Percentiles rank a stretch among this genome's conserved stretches.
phyloP scores from a whole-genome alignment of 2,329 filamentous ascomycete species.

The Sclerotinia minor region DNA sequence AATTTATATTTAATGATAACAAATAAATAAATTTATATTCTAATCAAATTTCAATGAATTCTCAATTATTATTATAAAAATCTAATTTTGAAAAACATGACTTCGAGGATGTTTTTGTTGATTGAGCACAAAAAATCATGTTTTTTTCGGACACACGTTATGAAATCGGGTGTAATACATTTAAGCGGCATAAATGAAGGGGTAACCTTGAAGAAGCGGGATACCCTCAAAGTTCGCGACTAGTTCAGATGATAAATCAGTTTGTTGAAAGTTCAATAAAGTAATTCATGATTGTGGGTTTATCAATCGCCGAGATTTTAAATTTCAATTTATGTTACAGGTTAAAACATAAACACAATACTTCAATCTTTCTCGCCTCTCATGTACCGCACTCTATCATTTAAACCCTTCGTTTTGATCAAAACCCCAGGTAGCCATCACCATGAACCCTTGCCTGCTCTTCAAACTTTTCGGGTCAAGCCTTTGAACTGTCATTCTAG shows the following conservation, averaged over 20 bases:
- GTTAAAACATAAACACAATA: not conserved
- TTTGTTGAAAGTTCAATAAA: too few species aligned
- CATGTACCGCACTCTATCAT: not conserved
- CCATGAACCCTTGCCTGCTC: conserved; percentile 27
- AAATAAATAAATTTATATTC: too few species aligned
- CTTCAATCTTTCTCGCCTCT: not conserved
- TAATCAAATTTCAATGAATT: too few species aligned
- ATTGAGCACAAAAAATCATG: too few species aligned
- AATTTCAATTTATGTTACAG: too few species aligned
- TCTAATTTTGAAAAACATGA: too few species aligned
- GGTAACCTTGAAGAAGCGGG: not conserved
- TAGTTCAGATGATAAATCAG: too few species aligned
- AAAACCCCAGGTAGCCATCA: conserved; percentile 28
- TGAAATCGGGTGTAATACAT: not conserved
- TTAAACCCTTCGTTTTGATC: not conserved
- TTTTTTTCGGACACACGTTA: too few species aligned
- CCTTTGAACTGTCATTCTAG: conserved; percentile 22
- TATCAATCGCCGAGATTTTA: not conserved
- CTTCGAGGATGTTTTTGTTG: too few species aligned
- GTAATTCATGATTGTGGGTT: not conserved
- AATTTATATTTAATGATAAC: too few species aligned
- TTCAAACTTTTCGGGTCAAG: conserved; percentile 28
- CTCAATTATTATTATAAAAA: too few species aligned
- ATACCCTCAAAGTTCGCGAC: not conserved
- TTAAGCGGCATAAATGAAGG: conserved; percentile 7